phyloP scores from a whole-genome alignment of 2,329 filamentous ascomycete species.

The Didymella pinodella region DNA sequence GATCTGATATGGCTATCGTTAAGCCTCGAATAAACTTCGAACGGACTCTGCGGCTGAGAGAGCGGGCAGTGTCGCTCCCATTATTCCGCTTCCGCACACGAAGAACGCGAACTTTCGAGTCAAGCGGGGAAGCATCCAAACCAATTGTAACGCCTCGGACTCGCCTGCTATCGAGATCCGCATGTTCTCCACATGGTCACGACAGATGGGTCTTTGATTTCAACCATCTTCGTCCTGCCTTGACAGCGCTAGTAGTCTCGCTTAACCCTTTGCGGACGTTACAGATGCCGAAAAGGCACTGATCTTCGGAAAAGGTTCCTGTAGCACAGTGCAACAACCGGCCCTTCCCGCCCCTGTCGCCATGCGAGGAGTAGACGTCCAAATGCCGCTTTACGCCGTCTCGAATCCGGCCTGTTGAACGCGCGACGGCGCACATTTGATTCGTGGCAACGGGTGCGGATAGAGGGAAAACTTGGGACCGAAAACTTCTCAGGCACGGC shows the following conservation, averaged over 20 bases:
- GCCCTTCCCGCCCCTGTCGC: slow-evolving; percentile 18
- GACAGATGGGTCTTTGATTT: slow-evolving; percentile 2
- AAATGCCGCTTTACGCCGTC: slow-evolving; percentile 16
- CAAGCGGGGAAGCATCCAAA: slow-evolving; percentile 3
- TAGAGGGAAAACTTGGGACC: slow-evolving; percentile 8
- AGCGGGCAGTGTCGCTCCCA: slow-evolving; percentile 5
- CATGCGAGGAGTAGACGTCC: slow-evolving; percentile 15
- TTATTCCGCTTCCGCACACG: slow-evolving; percentile 11
- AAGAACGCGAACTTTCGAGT: background rate
- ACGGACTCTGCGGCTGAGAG: background rate
- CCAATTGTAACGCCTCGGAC: slow-evolving; percentile 20
- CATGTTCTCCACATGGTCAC: slow-evolving; percentile 18
- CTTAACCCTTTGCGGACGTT: slow-evolving; percentile 2
- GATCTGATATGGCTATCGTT: background rate
- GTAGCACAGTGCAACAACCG: background rate
- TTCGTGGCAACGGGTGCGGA: background rate
- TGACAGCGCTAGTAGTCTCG: slow-evolving; percentile 1
- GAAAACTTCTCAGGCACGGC: slow-evolving; percentile 10
- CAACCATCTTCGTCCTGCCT: background rate
- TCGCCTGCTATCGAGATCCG: slow-evolving; percentile 17
- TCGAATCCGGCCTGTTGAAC: background rate
- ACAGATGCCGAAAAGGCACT: background rate
- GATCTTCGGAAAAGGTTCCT: slow-evolving; percentile 7
- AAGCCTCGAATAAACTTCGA: slow-evolving; percentile 11
- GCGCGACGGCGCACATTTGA: slow-evolving; percentile 1